These are phyloP conservation scores for Cladosporium halotolerans DNA, from an alignment of 2,329 filamentous ascomycete species.

Conservation along the genomic window DNA sequence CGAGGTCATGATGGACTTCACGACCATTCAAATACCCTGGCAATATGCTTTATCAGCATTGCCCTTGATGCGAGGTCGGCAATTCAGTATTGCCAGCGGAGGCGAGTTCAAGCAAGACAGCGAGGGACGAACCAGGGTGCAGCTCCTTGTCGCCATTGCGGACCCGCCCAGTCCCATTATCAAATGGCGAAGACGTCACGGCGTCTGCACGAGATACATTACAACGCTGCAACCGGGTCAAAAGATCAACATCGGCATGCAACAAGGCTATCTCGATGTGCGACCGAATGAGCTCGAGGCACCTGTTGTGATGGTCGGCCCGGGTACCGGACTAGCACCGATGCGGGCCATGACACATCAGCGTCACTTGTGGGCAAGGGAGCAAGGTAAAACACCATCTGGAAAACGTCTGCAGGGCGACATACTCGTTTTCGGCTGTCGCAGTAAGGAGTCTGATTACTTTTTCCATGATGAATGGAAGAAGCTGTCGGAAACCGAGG, in stretches of 20 bases:
- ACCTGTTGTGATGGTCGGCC: conserved; percentile 71
- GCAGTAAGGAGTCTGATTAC: conserved; percentile 68
- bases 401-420: conserved; percentile 25
- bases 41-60: conserved; percentile 66
- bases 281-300: conserved; percentile 41
- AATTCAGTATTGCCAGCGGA: conserved; percentile 87
- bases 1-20: conserved; percentile 87
- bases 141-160: conserved; percentile 31
- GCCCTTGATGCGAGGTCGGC: conserved; percentile 75
- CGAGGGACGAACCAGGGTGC: conserved; percentile 23
- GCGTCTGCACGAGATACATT: conserved; percentile 86
- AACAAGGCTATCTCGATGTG: conserved; percentile 47
- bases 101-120: conserved; percentile 36
- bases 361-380: conserved; percentile 42
- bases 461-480: conserved; percentile 77
- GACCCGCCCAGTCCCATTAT: conserved; percentile 58
- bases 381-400: conserved; percentile 8
- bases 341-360: conserved; percentile 76
- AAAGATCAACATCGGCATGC: conserved; percentile 52
- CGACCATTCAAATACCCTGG: conserved; percentile 73
- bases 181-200: conserved; percentile 81
- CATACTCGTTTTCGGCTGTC: conserved; percentile 76
- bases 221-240: conserved; percentile 55
- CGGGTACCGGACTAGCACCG: conserved; percentile 82
- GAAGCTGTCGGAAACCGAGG: conserved; percentile 34